Evolutionary conservation across 305 asterid genomes (phyloP), one percentile per base, ranked within the genome.

Genomic region (Salvia sclarea): DNA sequence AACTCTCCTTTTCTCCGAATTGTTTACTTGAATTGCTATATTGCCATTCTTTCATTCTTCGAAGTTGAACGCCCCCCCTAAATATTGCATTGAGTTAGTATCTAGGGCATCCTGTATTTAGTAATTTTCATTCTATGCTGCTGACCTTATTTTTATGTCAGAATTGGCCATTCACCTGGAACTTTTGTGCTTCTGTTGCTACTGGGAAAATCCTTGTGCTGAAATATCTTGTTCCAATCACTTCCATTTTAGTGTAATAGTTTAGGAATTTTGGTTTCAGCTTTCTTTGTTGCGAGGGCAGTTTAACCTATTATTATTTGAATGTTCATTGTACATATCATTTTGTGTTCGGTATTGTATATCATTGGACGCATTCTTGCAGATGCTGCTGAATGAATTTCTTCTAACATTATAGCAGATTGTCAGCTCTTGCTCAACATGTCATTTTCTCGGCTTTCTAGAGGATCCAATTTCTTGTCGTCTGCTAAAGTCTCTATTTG

Each of bases 391-490:
- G 66, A 53, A 54, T 80, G 66, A 48, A 44, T 65, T 65, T 61
- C 22, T 68, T 56, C 25, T 78, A 76, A 62, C 71, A 57, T 49
- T 44, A 18, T 58, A 61, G 61, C 44, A 17, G 57, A 45, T 62
- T 6, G 35, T 56, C 68, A 56, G 14, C 50, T 61, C 48, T 66
- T 20, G 21, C 16, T 13, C 76, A 74, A 38, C 40, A 87, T 87
- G 95, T 80, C 86, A 35, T 61, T 88, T 40, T 86, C 85, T 48
- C 81, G 88, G 68, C 77, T 76, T 57, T 80, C 78, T 38, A 74
- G 87, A 80, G 77, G 81, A 66, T 69, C 77, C 70, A 67, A 53
- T 70, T 52, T 82, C 21, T 48, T 78, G 37, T 75, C 82, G 55
- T 71, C 74, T 74, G 61, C 68, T 52, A 56, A 80, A 50, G 54